phyloP scores from a whole-genome alignment of 1,284 basidiomycete genomes.

The Microbotryum silenes-acaulis region DNA sequence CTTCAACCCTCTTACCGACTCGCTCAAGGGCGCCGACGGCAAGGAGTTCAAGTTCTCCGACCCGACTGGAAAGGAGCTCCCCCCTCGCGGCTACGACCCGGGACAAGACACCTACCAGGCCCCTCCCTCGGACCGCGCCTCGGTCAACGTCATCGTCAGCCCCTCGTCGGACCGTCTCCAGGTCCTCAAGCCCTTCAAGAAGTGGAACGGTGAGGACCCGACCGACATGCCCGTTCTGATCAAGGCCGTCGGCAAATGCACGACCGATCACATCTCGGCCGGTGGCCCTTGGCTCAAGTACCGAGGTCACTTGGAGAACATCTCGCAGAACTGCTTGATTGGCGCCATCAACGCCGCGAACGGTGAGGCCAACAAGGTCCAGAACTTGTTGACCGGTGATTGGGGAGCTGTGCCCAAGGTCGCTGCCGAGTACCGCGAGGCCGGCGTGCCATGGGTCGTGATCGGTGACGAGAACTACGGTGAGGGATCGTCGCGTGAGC shows the following conservation, averaged over 20 bases:
- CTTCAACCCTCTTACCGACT: constrained; percentile 95
- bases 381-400: constrained; percentile 65
- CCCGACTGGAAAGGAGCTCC: constrained; percentile 84
- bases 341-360: constrained; percentile 90
- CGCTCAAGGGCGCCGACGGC: constrained; percentile 81
- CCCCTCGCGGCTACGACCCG: constrained; percentile 88
- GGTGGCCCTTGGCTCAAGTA: constrained; percentile 99
- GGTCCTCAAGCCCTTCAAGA: constrained; percentile 78
- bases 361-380: constrained; percentile 87
- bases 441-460: constrained; percentile 88
- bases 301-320: constrained; percentile 98
- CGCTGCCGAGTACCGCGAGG: constrained; percentile 78
- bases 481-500: constrained; percentile 59
- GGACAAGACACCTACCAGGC: constrained; percentile 96
- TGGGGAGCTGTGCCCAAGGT: constrained; percentile 77
- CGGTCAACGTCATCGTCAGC: constrained; percentile 77
- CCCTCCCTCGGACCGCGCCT: constrained; percentile 75
- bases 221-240: constrained; percentile 85
- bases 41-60: constrained; percentile 95
- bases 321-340: constrained; percentile 96
- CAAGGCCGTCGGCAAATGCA: constrained; percentile 99
- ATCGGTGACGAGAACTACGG: constrained; percentile 78
- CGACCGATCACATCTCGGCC: constrained; percentile 63
- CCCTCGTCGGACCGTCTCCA: constrained; percentile 92
- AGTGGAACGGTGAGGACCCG: constrained; percentile 91